Evolutionary conservation across 345 rosid genomes (phyloP).

Genomic region (Citrus unshiu): DNA sequence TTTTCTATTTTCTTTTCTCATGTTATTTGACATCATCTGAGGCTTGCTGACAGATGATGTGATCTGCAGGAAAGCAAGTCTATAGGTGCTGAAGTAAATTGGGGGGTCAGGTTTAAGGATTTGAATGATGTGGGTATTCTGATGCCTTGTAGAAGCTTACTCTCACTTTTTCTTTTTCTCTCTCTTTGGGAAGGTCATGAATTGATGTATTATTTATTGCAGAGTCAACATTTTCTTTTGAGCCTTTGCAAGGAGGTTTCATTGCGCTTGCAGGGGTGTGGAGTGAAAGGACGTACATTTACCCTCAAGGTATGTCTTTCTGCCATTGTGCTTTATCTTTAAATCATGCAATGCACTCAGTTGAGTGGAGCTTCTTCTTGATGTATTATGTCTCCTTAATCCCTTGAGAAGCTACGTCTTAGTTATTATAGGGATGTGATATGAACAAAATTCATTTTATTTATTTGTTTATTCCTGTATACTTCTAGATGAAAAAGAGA

Average conservation of each 20-base stretch:
- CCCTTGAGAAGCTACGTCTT: not conserved
- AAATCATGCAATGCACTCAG: not conserved
- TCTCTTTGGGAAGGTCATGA: conserved; percentile 4
- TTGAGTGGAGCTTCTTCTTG: conserved; percentile 6
- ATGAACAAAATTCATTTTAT: not conserved
- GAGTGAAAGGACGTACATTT: conserved; percentile 76
- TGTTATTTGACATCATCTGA: not conserved
- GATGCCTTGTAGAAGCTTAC: conserved; percentile 12
- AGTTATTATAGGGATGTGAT: not conserved
- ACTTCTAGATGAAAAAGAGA: conserved; percentile 73
- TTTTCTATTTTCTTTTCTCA: not conserved
- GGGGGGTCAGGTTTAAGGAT: conserved; percentile 91
- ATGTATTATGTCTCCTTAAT: not conserved
- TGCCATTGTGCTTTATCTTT: not conserved
- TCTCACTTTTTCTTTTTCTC: conserved; percentile 2
- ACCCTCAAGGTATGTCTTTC: conserved; percentile 65
- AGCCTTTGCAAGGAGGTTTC: conserved; percentile 91
- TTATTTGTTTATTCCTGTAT: conserved; percentile 4
- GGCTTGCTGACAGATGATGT: conserved; percentile 13
- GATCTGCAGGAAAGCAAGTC: conserved; percentile 82
- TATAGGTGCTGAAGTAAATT: conserved; percentile 91
- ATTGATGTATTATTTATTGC: conserved; percentile 29
- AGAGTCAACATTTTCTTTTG: conserved; percentile 63
- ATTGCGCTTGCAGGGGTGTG: conserved; percentile 79
- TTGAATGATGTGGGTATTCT: conserved; percentile 63